Evolutionary conservation across 257 asterid species (phyloP).

Genomic region (Petunia axillaris): DNA sequence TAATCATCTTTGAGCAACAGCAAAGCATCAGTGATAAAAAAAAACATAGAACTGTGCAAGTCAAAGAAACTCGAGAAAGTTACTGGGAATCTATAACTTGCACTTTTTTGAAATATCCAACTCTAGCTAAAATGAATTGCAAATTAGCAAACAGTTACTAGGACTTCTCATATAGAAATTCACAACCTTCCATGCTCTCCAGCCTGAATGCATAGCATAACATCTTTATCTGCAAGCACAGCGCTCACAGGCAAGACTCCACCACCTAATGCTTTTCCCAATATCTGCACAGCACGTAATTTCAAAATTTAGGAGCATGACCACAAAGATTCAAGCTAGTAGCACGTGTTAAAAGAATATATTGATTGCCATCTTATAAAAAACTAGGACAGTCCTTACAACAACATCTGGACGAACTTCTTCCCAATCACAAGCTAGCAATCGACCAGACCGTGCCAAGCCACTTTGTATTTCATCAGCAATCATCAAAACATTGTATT

Average conservation of each 20-base stretch:
- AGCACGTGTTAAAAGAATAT: neutral
- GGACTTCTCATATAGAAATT: neutral
- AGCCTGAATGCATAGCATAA: constrained; percentile 96
- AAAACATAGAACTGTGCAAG: neutral
- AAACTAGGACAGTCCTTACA: constrained; percentile 50
- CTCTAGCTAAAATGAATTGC: constrained; percentile 8
- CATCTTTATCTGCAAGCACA: constrained; percentile 89
- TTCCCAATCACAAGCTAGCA: constrained; percentile 97
- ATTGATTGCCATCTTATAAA: constrained; percentile 11
- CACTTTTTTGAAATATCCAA: neutral
- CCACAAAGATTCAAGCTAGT: constrained; percentile 4
- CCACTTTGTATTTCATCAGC: constrained; percentile 99
- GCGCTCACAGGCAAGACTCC: constrained; percentile 96
- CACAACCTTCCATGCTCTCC: constrained; percentile 99
- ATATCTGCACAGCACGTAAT: constrained; percentile 51
- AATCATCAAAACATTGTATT: constrained; percentile 82
- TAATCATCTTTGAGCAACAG: neutral
- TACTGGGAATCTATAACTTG: neutral
- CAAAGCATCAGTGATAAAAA: neutral
- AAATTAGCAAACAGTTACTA: neutral
- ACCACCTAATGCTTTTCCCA: constrained; percentile 98
- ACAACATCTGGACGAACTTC: constrained; percentile 84
- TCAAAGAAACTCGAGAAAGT: neutral
- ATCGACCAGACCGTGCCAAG: constrained; percentile 86
- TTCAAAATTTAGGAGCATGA: constrained; percentile 7